A percentile compares a stretch with the other conserved stretches of the same genome.
These are phyloP conservation scores for Trametes cinnabarina DNA, from an alignment of 768 basidiomycete genomes.

Conservation along the genomic window DNA sequence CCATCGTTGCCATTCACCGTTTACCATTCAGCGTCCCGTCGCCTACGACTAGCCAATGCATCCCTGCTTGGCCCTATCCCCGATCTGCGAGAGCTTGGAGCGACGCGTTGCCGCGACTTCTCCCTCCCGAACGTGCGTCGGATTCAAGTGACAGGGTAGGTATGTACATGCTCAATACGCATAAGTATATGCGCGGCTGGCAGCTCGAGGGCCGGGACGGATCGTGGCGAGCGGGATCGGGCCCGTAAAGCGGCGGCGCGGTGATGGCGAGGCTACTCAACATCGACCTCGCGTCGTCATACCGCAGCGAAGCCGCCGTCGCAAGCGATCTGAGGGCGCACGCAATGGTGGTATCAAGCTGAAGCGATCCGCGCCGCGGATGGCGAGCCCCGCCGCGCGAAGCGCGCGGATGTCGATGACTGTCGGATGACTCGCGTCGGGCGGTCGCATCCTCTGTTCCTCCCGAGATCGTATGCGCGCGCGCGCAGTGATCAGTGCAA, in stretches of 20 bases:
- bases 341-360: not conserved
- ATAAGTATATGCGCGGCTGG: no score
- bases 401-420: not conserved
- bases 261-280: conserved; percentile 2
- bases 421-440: not conserved
- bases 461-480: not conserved
- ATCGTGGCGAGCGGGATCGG: not conserved
- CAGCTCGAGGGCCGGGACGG: not conserved
- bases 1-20: not conserved
- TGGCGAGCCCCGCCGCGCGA: not conserved
- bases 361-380: not conserved
- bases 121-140: no score
- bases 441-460: not conserved
- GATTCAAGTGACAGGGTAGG: no score
- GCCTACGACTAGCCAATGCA: no score
- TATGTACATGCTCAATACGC: no score
- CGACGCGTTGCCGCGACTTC: no score
- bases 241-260: not conserved
- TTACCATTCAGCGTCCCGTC: no score
- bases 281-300: not conserved
- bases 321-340: not conserved
- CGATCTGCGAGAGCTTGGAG: no score
- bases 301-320: not conserved
- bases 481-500: not conserved
- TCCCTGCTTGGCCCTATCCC: no score